A percentile compares a stretch with the other conserved stretches of the same genome.
Evolutionary conservation across 73 alveolate species (phyloP).

Genomic region (Tetrahymena malaccensis): DNA sequence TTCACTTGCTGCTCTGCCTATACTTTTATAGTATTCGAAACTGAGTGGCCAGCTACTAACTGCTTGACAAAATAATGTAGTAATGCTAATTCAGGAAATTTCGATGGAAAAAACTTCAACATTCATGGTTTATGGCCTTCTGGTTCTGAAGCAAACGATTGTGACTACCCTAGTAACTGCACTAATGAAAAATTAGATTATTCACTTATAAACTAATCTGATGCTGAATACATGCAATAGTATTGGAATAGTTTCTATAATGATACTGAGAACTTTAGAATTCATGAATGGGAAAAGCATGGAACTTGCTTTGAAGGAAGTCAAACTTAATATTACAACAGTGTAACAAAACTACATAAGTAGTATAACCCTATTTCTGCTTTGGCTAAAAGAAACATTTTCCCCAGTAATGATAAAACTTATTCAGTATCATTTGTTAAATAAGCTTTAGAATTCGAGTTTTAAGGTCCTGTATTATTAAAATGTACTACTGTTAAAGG

Average conservation of each 20-base stretch:
- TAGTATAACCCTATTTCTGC: neutral
- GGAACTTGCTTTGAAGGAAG: slow-evolving; percentile 24
- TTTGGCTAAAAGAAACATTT: neutral
- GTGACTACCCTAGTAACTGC: slow-evolving; percentile 8
- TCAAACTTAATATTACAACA: neutral
- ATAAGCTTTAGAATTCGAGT: neutral
- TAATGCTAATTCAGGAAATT: slow-evolving; percentile 7
- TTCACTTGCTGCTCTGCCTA: neutral
- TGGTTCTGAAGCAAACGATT: neutral
- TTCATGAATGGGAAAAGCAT: slow-evolving; percentile 44
- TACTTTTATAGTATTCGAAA: neutral
- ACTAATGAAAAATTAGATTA: slow-evolving; percentile 21
- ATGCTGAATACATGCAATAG: neutral
- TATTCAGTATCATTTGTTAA: neutral
- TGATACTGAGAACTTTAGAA: slow-evolving; percentile 9
- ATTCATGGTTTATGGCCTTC: slow-evolving; percentile 38
- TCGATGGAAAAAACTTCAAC: slow-evolving; percentile 16
- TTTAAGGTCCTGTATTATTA: neutral
- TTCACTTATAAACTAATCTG: neutral
- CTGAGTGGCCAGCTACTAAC: slow-evolving; percentile 40
- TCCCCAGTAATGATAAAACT: neutral
- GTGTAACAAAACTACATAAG: neutral
- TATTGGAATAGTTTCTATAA: slow-evolving; percentile 27
- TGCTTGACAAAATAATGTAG: slow-evolving; percentile 8
- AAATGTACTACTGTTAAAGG: neutral